A percentile compares a stretch with the other conserved stretches of the same genome.
Conservation (phyloP, 2,329 filamentous ascomycete genomes). For the Botrytis sinoallii region DNA sequence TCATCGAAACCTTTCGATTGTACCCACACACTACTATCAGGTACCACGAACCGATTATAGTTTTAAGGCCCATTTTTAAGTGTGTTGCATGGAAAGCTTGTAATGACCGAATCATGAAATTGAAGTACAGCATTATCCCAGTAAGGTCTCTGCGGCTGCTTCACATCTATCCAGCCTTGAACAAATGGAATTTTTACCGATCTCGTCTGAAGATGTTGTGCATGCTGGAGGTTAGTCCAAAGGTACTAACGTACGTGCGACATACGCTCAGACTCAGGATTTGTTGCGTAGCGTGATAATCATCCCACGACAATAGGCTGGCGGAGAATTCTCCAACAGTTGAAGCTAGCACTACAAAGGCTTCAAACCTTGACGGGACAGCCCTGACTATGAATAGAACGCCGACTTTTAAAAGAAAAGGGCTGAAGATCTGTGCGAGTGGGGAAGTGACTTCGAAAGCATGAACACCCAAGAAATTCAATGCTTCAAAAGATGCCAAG, state of each 20-base stretch:
- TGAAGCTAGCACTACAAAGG: not conserved
- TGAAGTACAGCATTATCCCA: not conserved
- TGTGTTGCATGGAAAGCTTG: not conserved
- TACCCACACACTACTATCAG: not conserved
- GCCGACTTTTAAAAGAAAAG: not conserved
- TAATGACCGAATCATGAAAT: not conserved
- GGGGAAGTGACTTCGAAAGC: not conserved
- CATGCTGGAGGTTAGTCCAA: not conserved
- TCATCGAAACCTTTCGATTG: not conserved
- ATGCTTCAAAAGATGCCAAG: not conserved
- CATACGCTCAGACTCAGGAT: not conserved
- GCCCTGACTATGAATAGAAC: not conserved
- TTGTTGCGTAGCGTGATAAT: not conserved
- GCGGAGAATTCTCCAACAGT: not conserved
- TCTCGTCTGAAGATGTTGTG: not conserved
- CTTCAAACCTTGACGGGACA: not conserved
- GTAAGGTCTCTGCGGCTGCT: not conserved
- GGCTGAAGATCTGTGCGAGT: constrained; percentile 8
- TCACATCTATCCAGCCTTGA: not conserved
- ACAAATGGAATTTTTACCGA: not conserved
- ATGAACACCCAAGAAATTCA: not conserved
- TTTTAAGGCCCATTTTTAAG: not conserved
- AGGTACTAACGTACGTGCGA: not conserved
- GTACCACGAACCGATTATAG: not conserved
- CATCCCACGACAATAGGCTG: not conserved